These are phyloP conservation scores for Seiridium unicorne DNA, from an alignment of 2,329 filamentous ascomycete species.

Conservation along the genomic window DNA sequence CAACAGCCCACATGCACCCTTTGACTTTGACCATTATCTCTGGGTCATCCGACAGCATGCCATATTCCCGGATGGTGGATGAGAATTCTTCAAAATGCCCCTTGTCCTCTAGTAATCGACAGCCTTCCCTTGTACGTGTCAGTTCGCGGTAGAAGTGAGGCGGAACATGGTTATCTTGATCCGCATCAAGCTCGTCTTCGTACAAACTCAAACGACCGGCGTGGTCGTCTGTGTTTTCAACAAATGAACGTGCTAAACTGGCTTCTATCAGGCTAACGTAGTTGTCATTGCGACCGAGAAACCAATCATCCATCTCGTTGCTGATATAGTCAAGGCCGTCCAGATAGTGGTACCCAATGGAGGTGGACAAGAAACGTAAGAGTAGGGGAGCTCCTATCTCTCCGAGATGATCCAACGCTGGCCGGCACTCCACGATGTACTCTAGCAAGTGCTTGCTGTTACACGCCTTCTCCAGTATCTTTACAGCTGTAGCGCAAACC, in stretches of 20 bases:
- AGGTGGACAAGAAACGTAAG: constrained; percentile 89
- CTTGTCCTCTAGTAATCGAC: constrained; percentile 83
- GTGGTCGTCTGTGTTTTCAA: constrained; percentile 60
- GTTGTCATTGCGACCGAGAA: constrained; percentile 92
- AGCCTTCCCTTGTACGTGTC: constrained; percentile 89
- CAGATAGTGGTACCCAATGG: constrained; percentile 95
- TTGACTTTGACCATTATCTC: constrained; percentile 93
- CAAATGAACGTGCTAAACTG: constrained; percentile 83
- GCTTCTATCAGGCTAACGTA: constrained; percentile 95
- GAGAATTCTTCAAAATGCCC: constrained; percentile 96
- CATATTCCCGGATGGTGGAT: constrained; percentile 82
- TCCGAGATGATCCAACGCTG: constrained; percentile 89
- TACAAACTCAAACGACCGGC: constrained; percentile 57
- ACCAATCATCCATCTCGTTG: constrained; percentile 99
- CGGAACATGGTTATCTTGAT: constrained; percentile 69
- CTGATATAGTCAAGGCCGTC: constrained; percentile 98
- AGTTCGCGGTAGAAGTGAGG: constrained; percentile 97
- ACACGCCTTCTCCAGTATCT: constrained; percentile 95
- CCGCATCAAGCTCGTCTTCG: constrained; percentile 53
- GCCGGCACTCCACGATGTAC: constrained; percentile 94
- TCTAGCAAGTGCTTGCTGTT: constrained; percentile 89
- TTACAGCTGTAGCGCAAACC: constrained; percentile 93
- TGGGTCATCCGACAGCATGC: constrained; percentile 78
- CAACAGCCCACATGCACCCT: constrained; percentile 94
- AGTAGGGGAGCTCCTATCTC: constrained; percentile 94